Evolutionary conservation across 2,329 filamentous ascomycete genomes (phyloP).

Genomic region (Lasiodiplodia sp.): DNA sequence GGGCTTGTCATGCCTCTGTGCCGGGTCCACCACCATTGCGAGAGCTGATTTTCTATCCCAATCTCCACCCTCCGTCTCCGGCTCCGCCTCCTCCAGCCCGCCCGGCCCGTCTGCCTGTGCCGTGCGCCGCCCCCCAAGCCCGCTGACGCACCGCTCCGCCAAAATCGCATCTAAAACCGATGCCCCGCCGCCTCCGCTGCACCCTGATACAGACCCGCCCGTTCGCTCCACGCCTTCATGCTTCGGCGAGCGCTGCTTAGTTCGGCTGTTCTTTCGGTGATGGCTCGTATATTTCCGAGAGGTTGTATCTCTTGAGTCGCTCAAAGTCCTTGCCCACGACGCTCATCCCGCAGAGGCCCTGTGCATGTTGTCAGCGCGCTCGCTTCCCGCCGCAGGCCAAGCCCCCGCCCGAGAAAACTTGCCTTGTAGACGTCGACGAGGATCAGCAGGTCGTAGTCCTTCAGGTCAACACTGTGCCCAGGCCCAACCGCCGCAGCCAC

Average conservation of each 20-base stretch:
- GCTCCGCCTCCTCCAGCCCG: slow-evolving; percentile 6
- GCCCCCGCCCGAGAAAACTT: slow-evolving; percentile 40
- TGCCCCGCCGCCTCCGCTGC: slow-evolving; percentile 19
- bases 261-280: slow-evolving; percentile 44
- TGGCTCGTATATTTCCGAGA: slow-evolving; percentile 74
- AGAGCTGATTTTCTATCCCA: slow-evolving; percentile 19
- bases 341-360: slow-evolving; percentile 81
- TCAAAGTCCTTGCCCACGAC: slow-evolving; percentile 80
- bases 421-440: slow-evolving; percentile 84
- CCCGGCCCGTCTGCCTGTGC: slow-evolving; percentile 12
- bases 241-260: slow-evolving; percentile 29
- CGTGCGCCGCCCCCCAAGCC: slow-evolving; percentile 10
- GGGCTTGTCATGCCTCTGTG: slow-evolving; percentile 18
- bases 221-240: slow-evolving; percentile 2
- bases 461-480: slow-evolving; percentile 79
- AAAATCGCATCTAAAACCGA: not conserved
- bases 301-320: slow-evolving; percentile 76
- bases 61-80: slow-evolving; percentile 20
- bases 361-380: slow-evolving; percentile 33
- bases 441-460: slow-evolving; percentile 78
- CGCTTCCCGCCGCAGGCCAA: slow-evolving; percentile 3
- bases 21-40: slow-evolving; percentile 5
- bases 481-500: slow-evolving; percentile 71
- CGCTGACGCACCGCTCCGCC: slow-evolving; percentile 7
- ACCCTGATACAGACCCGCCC: slow-evolving; percentile 11